Base-by-base conservation (phyloP, 371 early-diverging fungal species). In the Apophysomyces sp. region DNA sequence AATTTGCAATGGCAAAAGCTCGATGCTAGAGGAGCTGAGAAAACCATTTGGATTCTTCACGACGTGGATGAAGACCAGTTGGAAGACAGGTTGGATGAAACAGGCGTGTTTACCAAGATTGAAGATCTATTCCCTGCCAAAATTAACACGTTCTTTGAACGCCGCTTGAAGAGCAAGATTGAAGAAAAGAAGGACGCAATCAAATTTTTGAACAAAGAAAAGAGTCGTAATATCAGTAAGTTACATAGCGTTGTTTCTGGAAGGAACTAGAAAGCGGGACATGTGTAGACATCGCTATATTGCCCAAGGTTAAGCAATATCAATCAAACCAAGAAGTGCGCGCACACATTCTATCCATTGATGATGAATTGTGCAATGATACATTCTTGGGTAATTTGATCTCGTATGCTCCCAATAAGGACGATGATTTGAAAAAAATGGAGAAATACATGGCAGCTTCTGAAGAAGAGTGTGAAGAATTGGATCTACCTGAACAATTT, bases 401-500 rank as follows among this genome's bases (percentile, higher is more conserved):
- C 30, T 39, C 63, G 1, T 65, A 55, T 59, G 60, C 61, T 4
- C 80, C 82, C 9, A 71, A 59, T 16, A 67, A 72, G 24, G 59
- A 67, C 18, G 83, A 83, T 36, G 78, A 83, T 21, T 16, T 64
- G 13, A 66, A 67, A 4, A 56, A 58, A 9, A 62, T 82, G 61
- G 63, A 64, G 11, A 84, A 81, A 18, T 85, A 86, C 51, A 41
- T 76, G 31, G 67, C 72, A 13, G 68, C 62, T 12, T 49, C 68
- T 6, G 71, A 70, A 5, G 73, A 74, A 58, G 71, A 74, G 41
- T 69, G 73, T 32, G 58, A 58, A 5, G 84, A 84, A 29, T 66
- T 87, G 30, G 85, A 77, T 61, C 62, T 77, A 11, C 80, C 87
- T 0, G 87, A 87, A 24, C 80, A 80, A 52, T 86, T 87, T 34